These are phyloP conservation scores for Talaromyces liani DNA, from an alignment of 495 filamentous ascomycete genomes.

Conservation along the genomic window DNA sequence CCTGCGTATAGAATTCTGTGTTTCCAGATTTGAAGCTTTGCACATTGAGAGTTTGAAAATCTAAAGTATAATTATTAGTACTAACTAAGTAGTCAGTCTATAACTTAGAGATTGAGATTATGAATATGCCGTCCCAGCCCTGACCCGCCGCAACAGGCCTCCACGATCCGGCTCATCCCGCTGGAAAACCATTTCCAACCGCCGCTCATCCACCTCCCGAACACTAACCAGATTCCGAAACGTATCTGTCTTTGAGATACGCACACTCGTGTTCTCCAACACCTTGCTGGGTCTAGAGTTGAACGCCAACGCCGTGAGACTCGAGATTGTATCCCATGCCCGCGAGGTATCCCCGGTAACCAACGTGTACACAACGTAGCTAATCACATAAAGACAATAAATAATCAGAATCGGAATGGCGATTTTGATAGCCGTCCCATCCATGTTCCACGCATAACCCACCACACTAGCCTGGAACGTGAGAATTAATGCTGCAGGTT, in stretches of 20 bases:
- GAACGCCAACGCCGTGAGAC: conserved; percentile 2
- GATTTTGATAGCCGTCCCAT: conserved; percentile 1
- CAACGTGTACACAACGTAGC: neutral
- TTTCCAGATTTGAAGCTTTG: neutral
- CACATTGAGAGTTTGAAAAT: neutral
- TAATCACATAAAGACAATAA: neutral
- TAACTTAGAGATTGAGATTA: too few relatives aligned
- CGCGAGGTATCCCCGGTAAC: neutral
- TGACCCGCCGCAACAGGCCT: neutral
- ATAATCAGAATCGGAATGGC: conserved; percentile 1
- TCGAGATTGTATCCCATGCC: neutral
- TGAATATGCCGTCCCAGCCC: neutral
- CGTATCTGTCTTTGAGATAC: neutral
- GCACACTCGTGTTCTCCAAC: neutral
- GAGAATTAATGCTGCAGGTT: neutral
- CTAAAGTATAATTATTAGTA: neutral
- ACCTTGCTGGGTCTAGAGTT: neutral
- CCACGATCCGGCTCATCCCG: conserved; percentile 1
- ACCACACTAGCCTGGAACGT: neutral
- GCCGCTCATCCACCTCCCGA: neutral
- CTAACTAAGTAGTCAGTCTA: neutral
- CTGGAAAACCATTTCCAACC: conserved; percentile 3
- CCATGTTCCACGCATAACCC: conserved; percentile 6
- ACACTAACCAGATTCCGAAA: conserved; percentile 7
- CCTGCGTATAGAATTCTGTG: neutral